Percentiles rank a stretch among this genome's conserved stretches.
Conservation (phyloP, 805 yeast genomes). For the Candida vaughaniae region DNA sequence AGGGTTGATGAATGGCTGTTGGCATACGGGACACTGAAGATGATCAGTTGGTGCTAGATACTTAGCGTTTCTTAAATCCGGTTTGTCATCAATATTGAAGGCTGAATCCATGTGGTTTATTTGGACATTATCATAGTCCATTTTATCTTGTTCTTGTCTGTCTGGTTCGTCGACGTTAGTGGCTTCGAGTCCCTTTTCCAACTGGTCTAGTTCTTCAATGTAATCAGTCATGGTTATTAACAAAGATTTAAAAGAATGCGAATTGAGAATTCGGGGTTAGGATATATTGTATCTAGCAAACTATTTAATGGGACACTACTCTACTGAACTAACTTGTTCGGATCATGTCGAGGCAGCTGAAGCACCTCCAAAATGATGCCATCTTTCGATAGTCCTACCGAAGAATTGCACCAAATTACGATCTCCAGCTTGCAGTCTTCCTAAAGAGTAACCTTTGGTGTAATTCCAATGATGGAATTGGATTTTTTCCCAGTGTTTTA, state of each 20-base stretch:
- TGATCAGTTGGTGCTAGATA: constrained; percentile 32
- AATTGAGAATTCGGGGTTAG: background rate
- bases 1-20: constrained; percentile 60
- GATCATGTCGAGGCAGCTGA: too few species aligned
- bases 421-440: constrained; percentile 19
- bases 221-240: constrained; percentile 4
- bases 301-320: too few species aligned
- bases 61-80: constrained; percentile 30
- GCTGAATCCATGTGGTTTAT: background rate
- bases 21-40: constrained; percentile 62
- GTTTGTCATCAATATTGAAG: constrained; percentile 16
- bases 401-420: constrained; percentile 16
- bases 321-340: too few species aligned
- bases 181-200: constrained; percentile 4
- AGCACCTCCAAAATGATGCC: constrained; percentile 17
- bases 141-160: background rate
- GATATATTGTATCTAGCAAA: too few species aligned
- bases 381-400: constrained; percentile 23
- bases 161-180: background rate
- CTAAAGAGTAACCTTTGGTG: constrained; percentile 20
- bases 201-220: constrained; percentile 5
- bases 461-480: constrained; percentile 40
- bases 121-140: background rate
- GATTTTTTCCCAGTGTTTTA: constrained; percentile 35
- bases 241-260: background rate